Evolutionary conservation across 805 yeast species (phyloP).

Genomic region (Isabelozyma rhagii): DNA sequence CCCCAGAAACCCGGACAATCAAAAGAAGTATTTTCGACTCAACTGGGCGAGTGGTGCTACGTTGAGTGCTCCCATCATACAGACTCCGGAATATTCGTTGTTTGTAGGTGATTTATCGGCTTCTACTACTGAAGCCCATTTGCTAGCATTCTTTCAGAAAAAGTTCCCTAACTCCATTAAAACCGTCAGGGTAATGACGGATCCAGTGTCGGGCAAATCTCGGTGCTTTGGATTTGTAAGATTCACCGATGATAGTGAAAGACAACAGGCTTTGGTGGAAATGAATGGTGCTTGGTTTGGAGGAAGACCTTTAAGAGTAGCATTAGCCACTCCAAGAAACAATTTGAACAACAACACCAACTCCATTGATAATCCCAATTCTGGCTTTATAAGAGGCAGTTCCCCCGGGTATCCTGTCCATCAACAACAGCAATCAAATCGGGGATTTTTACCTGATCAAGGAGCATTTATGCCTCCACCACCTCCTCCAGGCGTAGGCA

Average conservation of each 20-base stretch:
- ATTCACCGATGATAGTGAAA: slow-evolving; percentile 65
- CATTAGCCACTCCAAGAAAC: slow-evolving; percentile 73
- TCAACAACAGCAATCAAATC: slow-evolving; percentile 8
- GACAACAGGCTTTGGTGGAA: slow-evolving; percentile 63
- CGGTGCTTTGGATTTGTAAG: slow-evolving; percentile 81
- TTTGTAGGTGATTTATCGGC: slow-evolving; percentile 85
- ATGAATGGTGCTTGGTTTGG: slow-evolving; percentile 83
- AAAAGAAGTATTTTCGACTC: slow-evolving; percentile 63
- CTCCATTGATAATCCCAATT: background rate
- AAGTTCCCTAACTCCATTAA: slow-evolving; percentile 61
- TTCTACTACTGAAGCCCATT: slow-evolving; percentile 75
- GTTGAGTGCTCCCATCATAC: slow-evolving; percentile 63
- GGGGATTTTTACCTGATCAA: background rate
- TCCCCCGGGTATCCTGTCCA: slow-evolving; percentile 5
- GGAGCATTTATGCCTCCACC: slow-evolving; percentile 14
- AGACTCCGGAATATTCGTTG: slow-evolving; percentile 71
- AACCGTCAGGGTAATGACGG: slow-evolving; percentile 84
- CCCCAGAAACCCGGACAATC: slow-evolving; percentile 42
- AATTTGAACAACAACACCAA: slow-evolving; percentile 1
- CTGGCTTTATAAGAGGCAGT: background rate
- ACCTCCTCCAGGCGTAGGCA: slow-evolving; percentile 8
- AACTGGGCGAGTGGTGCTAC: slow-evolving; percentile 89
- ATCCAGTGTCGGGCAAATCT: slow-evolving; percentile 73
- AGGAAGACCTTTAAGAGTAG: slow-evolving; percentile 73
- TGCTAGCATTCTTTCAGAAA: slow-evolving; percentile 67